phyloP scores from a whole-genome alignment of 1,284 basidiomycete species.

The Boletus hoseneyae region DNA sequence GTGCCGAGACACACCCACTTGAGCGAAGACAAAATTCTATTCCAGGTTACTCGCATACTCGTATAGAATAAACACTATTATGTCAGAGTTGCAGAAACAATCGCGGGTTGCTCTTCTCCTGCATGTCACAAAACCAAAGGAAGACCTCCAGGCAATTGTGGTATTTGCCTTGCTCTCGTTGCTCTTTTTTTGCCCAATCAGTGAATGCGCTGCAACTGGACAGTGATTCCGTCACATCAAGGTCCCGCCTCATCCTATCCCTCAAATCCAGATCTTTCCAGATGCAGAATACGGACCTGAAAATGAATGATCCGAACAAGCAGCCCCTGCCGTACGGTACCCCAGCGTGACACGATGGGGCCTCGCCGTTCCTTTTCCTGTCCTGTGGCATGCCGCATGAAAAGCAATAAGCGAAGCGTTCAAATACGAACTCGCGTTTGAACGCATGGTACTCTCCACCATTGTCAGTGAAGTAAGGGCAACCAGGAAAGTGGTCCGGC shows the following conservation, averaged over 20 bases:
- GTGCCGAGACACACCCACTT: too few species aligned
- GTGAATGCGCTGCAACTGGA: not conserved
- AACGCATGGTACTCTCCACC: not conserved
- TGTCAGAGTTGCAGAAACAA: too few species aligned
- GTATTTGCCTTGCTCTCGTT: not conserved
- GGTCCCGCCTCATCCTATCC: not conserved
- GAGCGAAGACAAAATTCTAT: too few species aligned
- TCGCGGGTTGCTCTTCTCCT: too few species aligned
- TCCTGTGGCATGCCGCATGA: not conserved
- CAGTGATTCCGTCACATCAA: not conserved
- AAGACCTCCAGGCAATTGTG: slow-evolving; percentile 6
- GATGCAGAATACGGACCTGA: slow-evolving; percentile 1
- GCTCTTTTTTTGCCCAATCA: not conserved
- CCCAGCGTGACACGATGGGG: not conserved
- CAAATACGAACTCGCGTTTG: not conserved
- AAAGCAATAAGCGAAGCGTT: slow-evolving; percentile 5
- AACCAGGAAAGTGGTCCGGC: slow-evolving; percentile 1
- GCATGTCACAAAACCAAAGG: slow-evolving; percentile 6
- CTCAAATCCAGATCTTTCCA: not conserved
- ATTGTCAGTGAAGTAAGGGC: not conserved
- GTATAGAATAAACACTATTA: too few species aligned
- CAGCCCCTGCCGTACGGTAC: not conserved
- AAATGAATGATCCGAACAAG: not conserved
- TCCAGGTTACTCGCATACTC: too few species aligned
- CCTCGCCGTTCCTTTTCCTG: not conserved